Evolutionary conservation across 2,329 filamentous ascomycete species (phyloP), one percentile per base, ranked within the genome.

Genomic region (Xylariaceae sp.): DNA sequence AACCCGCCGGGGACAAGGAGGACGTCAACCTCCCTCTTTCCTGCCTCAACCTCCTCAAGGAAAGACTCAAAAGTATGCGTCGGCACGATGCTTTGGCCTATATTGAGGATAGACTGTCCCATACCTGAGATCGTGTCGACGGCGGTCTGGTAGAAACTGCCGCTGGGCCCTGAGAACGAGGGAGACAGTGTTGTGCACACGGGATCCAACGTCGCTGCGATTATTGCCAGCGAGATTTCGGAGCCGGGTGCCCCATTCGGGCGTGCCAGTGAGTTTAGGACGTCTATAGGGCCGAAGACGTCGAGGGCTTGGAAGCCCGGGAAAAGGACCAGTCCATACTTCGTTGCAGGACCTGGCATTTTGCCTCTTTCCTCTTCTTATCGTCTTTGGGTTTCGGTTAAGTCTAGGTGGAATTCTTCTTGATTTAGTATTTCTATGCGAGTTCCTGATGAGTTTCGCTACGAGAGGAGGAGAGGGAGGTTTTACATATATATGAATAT

Each of bases 1-100:
- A 66, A 42, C 0, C 84, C 83, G 2, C 85, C 83, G 0, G 84
- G 84, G 6, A 88, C 64, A n/a, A 88, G 62, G 17, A 88, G 68
- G 4, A 86, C 76, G 35, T 86, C 80, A 4, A 85, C 63, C n/a
- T 70, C 61, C 4, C n/a, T n/a, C n/a, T n/a, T n/a, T n/a, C n/a
- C n/a, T n/a, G n/a, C n/a, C 36, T 86, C 80, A 4, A 85, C 63
- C n/a, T 70, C 61, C 4, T 69, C 68, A 1, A 75, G 74, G 2
- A 72, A 68, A 4, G 69, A 63, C 35, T 64, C 68, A 55, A 82
- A 82, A 0, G 80, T 85, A 56, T 68, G 65, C 2, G 72, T 75
- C 17, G 72, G 67, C 16, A 62, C 47, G 12, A 73, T 46, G 19
- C 46, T 44, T 14, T 69, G 63, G 39, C 59, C 66, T 50, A 71